These are phyloP conservation scores for Phlebiopsis gigantea DNA, from an alignment of 768 basidiomycete genomes.

Conservation along the genomic window DNA sequence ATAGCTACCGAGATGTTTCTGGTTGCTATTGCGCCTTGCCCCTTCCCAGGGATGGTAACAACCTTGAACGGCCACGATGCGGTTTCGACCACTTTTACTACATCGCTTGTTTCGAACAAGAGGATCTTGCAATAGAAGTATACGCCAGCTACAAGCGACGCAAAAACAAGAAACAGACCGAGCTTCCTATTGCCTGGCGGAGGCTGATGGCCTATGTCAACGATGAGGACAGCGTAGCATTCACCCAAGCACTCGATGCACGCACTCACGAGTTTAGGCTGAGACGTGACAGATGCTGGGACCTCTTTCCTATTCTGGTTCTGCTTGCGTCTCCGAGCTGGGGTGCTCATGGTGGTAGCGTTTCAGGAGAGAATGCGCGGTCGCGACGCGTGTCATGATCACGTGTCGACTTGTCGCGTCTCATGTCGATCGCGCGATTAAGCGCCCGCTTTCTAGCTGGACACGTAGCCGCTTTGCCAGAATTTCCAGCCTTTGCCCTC, in stretches of 20 bases:
- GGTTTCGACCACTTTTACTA: too few species aligned
- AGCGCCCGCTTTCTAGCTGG: constrained; percentile 4
- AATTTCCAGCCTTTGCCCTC: neutral
- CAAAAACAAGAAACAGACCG: neutral
- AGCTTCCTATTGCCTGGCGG: neutral
- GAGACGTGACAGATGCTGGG: neutral
- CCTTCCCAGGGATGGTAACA: constrained; percentile 46
- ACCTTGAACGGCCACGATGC: constrained; percentile 32
- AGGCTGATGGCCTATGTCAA: neutral
- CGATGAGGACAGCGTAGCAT: neutral
- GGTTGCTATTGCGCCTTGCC: constrained; percentile 48
- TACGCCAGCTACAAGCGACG: neutral
- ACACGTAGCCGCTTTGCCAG: constrained; percentile 4
- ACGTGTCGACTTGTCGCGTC: constrained; percentile 9
- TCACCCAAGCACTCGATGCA: neutral
- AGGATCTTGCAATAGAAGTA: constrained; percentile 8
- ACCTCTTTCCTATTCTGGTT: neutral
- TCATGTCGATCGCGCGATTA: constrained; percentile 9
- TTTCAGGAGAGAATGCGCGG: neutral
- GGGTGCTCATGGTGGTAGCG: neutral
- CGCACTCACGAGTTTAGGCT: neutral
- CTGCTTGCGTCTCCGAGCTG: neutral
- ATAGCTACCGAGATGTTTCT: constrained; percentile 43
- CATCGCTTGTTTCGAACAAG: neutral
- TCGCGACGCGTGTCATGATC: constrained; percentile 5